A percentile compares a stretch with the other conserved stretches of the same genome.
Conservation (phyloP, 257 asterid genomes). For the Schizonepeta tenuifolia region DNA sequence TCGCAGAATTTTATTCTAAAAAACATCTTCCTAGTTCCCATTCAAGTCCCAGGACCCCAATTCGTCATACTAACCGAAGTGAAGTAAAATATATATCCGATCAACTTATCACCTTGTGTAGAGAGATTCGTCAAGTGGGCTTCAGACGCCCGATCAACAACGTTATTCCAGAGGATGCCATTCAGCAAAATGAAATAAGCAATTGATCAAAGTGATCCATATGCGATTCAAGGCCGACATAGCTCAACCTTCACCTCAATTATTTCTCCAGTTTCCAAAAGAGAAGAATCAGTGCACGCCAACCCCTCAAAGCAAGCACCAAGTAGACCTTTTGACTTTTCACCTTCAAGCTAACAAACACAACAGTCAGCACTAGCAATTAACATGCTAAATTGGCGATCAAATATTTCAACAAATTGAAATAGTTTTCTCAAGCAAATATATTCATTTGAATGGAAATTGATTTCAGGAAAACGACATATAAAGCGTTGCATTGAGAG, state of each 20-base stretch:
- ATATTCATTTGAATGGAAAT: neutral
- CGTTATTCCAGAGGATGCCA: constrained; percentile 39
- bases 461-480: constrained; percentile 14
- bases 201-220: constrained; percentile 29
- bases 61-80: neutral
- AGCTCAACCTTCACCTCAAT: constrained; percentile 34
- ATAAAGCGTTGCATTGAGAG: neutral
- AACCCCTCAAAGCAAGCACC: constrained; percentile 19
- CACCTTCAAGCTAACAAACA: constrained; percentile 23
- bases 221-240: constrained; percentile 34
- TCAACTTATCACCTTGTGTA: constrained; percentile 22
- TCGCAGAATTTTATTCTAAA: neutral
- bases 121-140: constrained; percentile 29
- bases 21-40: neutral
- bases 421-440: neutral
- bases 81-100: constrained; percentile 6
- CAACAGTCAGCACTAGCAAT: neutral
- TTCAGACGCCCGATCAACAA: constrained; percentile 29
- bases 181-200: constrained; percentile 38
- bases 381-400: neutral
- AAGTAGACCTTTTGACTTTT: constrained; percentile 23
- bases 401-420: neutral
- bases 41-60: neutral
- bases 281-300: constrained; percentile 3
- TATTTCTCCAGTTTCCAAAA: constrained; percentile 6